Base-by-base conservation (phyloP, 2,329 filamentous ascomycete genomes). In the Aspergillus awamori region DNA sequence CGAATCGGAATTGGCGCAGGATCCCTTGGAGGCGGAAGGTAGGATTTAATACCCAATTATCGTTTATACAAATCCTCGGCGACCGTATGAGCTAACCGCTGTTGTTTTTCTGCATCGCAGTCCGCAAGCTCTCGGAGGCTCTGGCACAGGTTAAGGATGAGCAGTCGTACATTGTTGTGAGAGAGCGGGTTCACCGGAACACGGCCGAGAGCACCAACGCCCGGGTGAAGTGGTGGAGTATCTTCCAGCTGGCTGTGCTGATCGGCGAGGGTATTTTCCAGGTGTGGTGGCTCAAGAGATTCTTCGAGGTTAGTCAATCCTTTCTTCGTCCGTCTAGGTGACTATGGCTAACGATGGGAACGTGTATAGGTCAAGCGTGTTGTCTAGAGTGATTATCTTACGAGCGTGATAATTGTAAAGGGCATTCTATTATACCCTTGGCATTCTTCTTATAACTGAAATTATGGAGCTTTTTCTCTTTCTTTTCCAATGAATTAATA, bases 171-270 rank as follows among this genome's bases (percentile, higher is more conserved):
- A 98, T 99, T 73, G 88, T 99, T 65, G 82, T 98, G 61, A 90
- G 95, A 70, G 95, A 99, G 82, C 87, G 95, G 74, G 97, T 92
- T 69, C 95, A 99, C 84, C 87, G 95, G 76, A 99, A 99, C 83
- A 99, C 95, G 8, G 95, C 95, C 66, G 95, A 99, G 83, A 97
- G 93, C 85, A 99, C 95, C 73, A 99, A 99, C 80, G 86, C 88
- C 70, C 87, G 95, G 68, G 95, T 99, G 77, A 99, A 99, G 84
- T 99, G 95, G 95, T 99, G 95, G 95, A 97, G 95, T 79, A 86
- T 98, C 71, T 98, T 98, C 80, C 93, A 99, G 80, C 87, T 99
- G 67, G 86, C 87, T 59, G 88, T 98, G 54, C 86, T 99, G 65
- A 84, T 96, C 67, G 93, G 90, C 72, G 92, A 98, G 83, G 95